Percentiles rank a stretch among this genome's conserved stretches.
These are phyloP conservation scores for Plasmodium cynomolgi DNA, from an alignment of 169 alveolate species.

Conservation along the genomic window DNA sequence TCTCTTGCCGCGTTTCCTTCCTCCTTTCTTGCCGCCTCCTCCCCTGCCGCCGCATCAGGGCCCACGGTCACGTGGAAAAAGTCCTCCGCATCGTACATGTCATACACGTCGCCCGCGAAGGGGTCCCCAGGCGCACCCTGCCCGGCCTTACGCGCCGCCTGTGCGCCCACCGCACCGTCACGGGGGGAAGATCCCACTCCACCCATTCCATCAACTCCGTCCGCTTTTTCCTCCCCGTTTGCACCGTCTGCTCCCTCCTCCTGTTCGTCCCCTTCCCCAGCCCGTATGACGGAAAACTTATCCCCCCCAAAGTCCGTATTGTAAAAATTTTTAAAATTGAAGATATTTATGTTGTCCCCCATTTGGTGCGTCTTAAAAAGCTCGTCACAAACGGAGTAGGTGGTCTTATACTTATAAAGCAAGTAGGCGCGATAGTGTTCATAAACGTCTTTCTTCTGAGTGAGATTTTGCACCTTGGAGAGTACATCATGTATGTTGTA, in stretches of 20 bases:
- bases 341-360: conserved; percentile 27
- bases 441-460: conserved; percentile 49
- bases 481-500: conserved; percentile 62
- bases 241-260: neutral
- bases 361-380: conserved; percentile 47
- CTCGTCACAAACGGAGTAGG: conserved; percentile 40
- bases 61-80: neutral
- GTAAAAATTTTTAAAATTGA: conserved; percentile 55
- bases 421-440: conserved; percentile 65
- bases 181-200: neutral
- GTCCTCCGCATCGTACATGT: neutral
- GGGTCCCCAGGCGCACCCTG: conserved; percentile 7
- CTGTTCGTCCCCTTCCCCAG: neutral
- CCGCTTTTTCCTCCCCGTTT: neutral
- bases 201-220: neutral
- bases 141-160: neutral
- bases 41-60: neutral
- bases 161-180: neutral
- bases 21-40: neutral
- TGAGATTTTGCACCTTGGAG: conserved; percentile 31
- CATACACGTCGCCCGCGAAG: conserved; percentile 1
- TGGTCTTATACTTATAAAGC: conserved; percentile 42
- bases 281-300: neutral
- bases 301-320: conserved; percentile 41
- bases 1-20: too few species aligned